Base-by-base conservation (phyloP, 2,329 filamentous ascomycete species). In the Trichoderma asperellum region DNA sequence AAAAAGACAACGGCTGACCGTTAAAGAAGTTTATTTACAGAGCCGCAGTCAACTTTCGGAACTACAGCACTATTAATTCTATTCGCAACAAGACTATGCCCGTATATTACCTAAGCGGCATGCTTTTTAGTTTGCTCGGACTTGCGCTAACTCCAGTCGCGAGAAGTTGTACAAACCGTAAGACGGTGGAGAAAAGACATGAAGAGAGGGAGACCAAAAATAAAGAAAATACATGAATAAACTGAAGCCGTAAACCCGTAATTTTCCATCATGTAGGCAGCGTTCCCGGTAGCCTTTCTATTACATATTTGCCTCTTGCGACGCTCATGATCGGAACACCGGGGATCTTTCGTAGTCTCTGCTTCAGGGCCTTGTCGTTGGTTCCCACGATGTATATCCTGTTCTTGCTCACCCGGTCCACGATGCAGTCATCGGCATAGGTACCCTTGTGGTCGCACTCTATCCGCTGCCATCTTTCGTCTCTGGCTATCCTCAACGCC, bases 401-500 rank as follows among this genome's bases (percentile, higher is more conserved):
- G 76, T 90, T 87, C 79, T 93, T 92, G 75, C 88, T 86, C 27
- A 92, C 87, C n/a, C 90, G 81, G 77, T 93, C 90, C 49, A 93
- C 90, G 24, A 93, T 87, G 76, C 93, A 96, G 81, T 97, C 93
- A 82, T 97, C 94, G 10, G 93, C 84, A 75, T 93, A 91, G 24
- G 76, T 90, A 55, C 94, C 94, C 80, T 94, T 95, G 83, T 98
- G 96, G 74, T 95, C 92, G 80, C 96, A 99, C 77, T 91, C 88
- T 59, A 97, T 81, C 62, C 94, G 83, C 78, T 95, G 90, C 87
- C 93, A 98, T 71, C 95, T 84, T 80, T 97, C 93, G 78, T 99
- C 96, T 66, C 94, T 85, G 0, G 96, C 96, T 65, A 97, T 94
- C 16, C 91, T 85, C 68, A 97, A 81, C 0, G 95, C 94, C 68